Conservation (phyloP, 2,329 filamentous ascomycete species). For the Moelleriella libera region DNA sequence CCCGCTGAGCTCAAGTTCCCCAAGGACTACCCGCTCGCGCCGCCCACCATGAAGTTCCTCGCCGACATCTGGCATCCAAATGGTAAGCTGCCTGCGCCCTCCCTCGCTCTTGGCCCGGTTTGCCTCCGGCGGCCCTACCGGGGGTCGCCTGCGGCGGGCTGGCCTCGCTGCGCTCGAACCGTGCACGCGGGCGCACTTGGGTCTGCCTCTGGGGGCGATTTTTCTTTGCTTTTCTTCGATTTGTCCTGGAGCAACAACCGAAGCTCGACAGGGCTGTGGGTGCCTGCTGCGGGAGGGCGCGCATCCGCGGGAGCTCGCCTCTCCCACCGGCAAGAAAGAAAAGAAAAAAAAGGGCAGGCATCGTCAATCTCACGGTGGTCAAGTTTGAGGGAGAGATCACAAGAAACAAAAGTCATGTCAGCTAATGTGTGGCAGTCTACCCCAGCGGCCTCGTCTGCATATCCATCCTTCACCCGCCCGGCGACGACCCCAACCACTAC, state of each 20-base stretch:
- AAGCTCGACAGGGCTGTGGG: too few relatives aligned
- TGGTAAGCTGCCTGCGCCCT: slow-evolving; percentile 34
- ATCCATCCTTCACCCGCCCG: slow-evolving; percentile 91
- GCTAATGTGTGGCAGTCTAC: slow-evolving; percentile 49
- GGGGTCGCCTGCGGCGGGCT: too few relatives aligned
- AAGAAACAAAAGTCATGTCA: background rate
- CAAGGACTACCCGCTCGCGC: slow-evolving; percentile 90
- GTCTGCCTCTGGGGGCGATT: too few relatives aligned
- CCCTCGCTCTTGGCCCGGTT: background rate
- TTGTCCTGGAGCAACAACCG: background rate
- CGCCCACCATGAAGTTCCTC: slow-evolving; percentile 90
- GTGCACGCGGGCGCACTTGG: too few relatives aligned
- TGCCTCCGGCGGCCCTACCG: background rate
- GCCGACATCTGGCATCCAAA: slow-evolving; percentile 96
- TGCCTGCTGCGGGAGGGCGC: too few relatives aligned
- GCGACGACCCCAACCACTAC: slow-evolving; percentile 97
- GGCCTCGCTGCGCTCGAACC: too few relatives aligned
- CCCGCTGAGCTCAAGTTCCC: slow-evolving; percentile 91
- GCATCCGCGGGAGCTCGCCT: too few relatives aligned
- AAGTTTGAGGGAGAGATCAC: too few relatives aligned
- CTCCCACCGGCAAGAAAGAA: background rate
- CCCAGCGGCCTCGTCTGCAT: slow-evolving; percentile 88
- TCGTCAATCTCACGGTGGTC: too few relatives aligned
- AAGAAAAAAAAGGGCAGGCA: background rate
- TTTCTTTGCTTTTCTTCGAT: too few relatives aligned